A percentile compares a stretch with the other conserved stretches of the same genome.
phyloP scores from a whole-genome alignment of 345 rosid genomes.

The Cardamine occulta region DNA sequence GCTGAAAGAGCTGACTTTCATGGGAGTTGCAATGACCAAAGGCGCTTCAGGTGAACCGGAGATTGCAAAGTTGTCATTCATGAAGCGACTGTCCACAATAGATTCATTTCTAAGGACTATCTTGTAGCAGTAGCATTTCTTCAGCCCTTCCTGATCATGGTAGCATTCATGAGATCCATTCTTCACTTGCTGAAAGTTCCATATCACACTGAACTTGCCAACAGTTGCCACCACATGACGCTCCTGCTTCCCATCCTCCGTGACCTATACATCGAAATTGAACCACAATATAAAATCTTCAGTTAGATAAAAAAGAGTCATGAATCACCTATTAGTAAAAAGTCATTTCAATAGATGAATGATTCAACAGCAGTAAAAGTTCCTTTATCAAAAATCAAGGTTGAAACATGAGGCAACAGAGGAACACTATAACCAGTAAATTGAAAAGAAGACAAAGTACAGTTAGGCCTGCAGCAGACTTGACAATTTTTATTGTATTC shows the following conservation, averaged over 20 bases:
- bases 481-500: background rate
- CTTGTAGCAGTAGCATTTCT: conserved; percentile 92
- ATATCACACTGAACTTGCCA: conserved; percentile 94
- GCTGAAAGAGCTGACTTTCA: conserved; percentile 98
- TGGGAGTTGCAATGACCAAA: conserved; percentile 89
- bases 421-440: background rate
- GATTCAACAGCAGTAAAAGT: background rate
- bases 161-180: conserved; percentile 81
- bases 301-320: background rate
- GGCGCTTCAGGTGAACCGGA: conserved; percentile 97
- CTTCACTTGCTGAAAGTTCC: conserved; percentile 87
- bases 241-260: conserved; percentile 82
- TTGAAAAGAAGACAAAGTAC: background rate
- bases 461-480: background rate
- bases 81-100: conserved; percentile 93
- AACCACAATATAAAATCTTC: background rate
- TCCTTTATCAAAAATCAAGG: background rate
- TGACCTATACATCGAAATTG: conserved; percentile 51
- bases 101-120: conserved; percentile 89
- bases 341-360: background rate
- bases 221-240: conserved; percentile 96
- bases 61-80: conserved; percentile 95
- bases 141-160: conserved; percentile 71
- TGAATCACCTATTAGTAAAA: background rate
- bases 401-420: conserved; percentile 6